Base-by-base conservation (phyloP, 2,329 filamentous ascomycete genomes). In the Scedosporium boydii region DNA sequence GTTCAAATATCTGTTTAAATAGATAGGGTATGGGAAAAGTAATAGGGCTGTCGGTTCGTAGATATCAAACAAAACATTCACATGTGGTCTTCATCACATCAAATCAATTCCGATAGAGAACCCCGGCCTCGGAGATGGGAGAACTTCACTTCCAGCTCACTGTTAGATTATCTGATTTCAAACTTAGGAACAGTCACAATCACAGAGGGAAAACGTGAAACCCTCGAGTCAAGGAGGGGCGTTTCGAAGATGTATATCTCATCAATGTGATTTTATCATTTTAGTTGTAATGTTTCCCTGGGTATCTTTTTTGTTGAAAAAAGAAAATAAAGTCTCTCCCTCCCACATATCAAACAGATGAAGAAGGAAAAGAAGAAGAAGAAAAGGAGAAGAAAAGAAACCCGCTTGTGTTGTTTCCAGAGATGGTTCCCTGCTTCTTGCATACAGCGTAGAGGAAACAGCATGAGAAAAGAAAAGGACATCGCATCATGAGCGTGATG, bases 291-390 rank as follows among this genome's bases (percentile, higher is more conserved):
- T n/a, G n/a, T 58, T 23, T 48, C 46, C 59, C 59, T 56, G 59
- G 59, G 59, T 61, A 63, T 63, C 61, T 61, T 61, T 62, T 63
- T 63, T 63, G 61, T 63, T 63, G 61, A 63, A 63, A 63, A 62
- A 63, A 63, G 57, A 55, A 48, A 60, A 53, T 16, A 9, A 38
- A 34, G 34, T 34, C 26, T 18, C 26, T 34, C 62, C 21, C 29
- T 21, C 10, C 34, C 26, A 42, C 18, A 34, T 23, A 26, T n/a
- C 16, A 62, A 57, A 58, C 10, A 38, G 51, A 61, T 57, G 57
- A 23, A 57, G 58, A 42, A 59, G 3, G 53, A 62, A 9, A 34
- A 34, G 23, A 51, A 29, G 10, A 42, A 58, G 21, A 6, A 23
- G 3, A 23, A 23, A 23, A 23, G 23, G 3, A 6, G 5, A 29